Evolutionary conservation across 208 protist species (phyloP).

Genomic region (Balamuthia mandrillaris): DNA sequence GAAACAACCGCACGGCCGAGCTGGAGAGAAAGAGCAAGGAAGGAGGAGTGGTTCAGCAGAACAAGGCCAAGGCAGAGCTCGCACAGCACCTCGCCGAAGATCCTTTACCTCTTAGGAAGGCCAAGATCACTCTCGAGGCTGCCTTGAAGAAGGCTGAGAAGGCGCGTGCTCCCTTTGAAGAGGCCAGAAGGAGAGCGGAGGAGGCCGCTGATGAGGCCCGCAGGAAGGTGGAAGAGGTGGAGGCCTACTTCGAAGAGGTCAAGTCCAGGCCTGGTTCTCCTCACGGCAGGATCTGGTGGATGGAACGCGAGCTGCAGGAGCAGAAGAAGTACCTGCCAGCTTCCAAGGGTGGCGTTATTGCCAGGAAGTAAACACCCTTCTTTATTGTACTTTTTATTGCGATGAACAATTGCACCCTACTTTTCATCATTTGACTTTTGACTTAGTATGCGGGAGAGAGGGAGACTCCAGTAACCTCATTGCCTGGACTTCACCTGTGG

Average conservation of each 20-base stretch:
- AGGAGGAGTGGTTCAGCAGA: background rate
- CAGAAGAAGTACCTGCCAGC: background rate
- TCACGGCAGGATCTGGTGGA: background rate
- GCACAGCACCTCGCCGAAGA: conserved; percentile 29
- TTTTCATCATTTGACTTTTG: no score
- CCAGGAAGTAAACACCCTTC: no score
- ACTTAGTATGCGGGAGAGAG: no score
- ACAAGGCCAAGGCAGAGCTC: conserved; percentile 33
- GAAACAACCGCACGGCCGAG: conserved; percentile 31
- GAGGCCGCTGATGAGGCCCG: conserved; percentile 20
- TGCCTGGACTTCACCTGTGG: no score
- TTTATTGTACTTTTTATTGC: no score
- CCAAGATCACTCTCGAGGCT: conserved; percentile 26
- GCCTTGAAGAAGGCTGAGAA: conserved; percentile 22
- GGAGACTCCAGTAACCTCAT: no score
- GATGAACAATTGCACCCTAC: no score
- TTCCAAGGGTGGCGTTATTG: background rate
- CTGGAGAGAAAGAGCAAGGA: conserved; percentile 22
- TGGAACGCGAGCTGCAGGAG: background rate
- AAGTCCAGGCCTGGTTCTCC: background rate
- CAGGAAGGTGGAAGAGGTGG: background rate
- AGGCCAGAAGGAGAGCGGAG: conserved; percentile 11
- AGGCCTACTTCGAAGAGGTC: conserved; percentile 10
- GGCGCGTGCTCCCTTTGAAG: conserved; percentile 27
- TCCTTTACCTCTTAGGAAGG: conserved; percentile 4